Conservation (phyloP, 129 eudicot species). For the Pittosporum tobira region DNA sequence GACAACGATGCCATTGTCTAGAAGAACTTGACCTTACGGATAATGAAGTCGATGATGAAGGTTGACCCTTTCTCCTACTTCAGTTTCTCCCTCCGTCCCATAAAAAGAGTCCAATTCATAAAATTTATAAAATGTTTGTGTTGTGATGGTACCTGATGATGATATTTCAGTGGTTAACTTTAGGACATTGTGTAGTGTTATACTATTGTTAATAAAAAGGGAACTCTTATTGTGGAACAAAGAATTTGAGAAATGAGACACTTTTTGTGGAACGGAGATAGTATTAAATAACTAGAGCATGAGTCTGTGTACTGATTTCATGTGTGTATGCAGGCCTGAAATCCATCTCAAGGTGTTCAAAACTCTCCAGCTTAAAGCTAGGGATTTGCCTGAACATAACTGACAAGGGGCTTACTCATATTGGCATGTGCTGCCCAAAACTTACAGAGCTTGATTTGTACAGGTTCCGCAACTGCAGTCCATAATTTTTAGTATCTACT, state of each 20-base stretch:
- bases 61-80: constrained; percentile 23
- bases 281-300: not conserved
- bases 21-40: constrained; percentile 96
- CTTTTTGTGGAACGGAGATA: no score
- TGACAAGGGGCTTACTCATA: constrained; percentile 57
- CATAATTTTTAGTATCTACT: not conserved
- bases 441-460: constrained; percentile 84
- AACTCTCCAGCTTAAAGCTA: constrained; percentile 56
- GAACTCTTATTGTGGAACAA: no score
- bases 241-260: no score
- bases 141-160: no score
- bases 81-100: no score
- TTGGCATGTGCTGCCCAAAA: constrained; percentile 71
- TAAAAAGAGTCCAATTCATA: no score
- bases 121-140: no score
- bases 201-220: no score
- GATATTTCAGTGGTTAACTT: no score
- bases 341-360: constrained; percentile 79
- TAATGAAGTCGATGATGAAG: constrained; percentile 86
- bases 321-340: constrained; percentile 53
- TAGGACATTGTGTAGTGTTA: no score
- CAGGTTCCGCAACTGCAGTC: constrained; percentile 42
- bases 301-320: not conserved
- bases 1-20: constrained; percentile 60
- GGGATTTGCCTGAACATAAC: constrained; percentile 84